These are phyloP conservation scores for Psilocybe tampanensis DNA, from an alignment of 768 basidiomycete species.

Conservation along the genomic window DNA sequence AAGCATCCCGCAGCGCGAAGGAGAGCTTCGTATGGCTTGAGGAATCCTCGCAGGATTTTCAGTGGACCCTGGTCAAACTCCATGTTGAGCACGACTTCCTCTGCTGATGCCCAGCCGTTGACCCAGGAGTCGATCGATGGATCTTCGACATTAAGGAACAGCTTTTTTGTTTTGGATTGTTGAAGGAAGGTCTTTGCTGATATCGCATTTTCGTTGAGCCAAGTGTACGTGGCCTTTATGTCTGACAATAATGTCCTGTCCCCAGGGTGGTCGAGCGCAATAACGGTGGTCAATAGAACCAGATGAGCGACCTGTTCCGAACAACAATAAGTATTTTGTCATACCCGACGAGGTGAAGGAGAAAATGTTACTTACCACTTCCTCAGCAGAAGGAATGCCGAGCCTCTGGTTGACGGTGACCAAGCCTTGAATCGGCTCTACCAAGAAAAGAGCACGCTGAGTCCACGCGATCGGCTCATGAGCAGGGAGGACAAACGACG, in stretches of 20 bases:
- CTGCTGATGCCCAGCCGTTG: constrained; percentile 34
- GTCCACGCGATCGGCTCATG: constrained; percentile 27
- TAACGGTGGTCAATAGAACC: constrained; percentile 14
- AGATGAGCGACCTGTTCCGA: constrained; percentile 17
- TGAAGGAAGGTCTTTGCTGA: constrained; percentile 21
- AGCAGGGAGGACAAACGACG: constrained; percentile 15
- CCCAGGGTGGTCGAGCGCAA: constrained; percentile 14
- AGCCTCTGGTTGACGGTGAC: constrained; percentile 16
- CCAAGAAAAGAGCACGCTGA: constrained; percentile 18
- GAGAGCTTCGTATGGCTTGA: constrained; percentile 31
- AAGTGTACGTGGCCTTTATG: constrained; percentile 24
- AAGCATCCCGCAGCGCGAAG: constrained; percentile 33
- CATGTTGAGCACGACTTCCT: constrained; percentile 38
- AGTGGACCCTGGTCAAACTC: constrained; percentile 26
- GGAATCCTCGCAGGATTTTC: constrained; percentile 30
- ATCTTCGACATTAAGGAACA: constrained; percentile 50
- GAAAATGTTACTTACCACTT: constrained; percentile 23
- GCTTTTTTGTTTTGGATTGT: constrained; percentile 20
- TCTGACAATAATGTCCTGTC: constrained; percentile 15
- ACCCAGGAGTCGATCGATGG: constrained; percentile 35
- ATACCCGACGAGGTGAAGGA: no score
- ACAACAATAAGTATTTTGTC: no score
- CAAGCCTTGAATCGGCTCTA: constrained; percentile 14
- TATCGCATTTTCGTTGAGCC: constrained; percentile 23
- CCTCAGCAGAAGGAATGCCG: constrained; percentile 17